Percentiles rank a stretch among this genome's conserved stretches.
phyloP scores from a whole-genome alignment of 164 flowering plant genomes.

The Piper longum region DNA sequence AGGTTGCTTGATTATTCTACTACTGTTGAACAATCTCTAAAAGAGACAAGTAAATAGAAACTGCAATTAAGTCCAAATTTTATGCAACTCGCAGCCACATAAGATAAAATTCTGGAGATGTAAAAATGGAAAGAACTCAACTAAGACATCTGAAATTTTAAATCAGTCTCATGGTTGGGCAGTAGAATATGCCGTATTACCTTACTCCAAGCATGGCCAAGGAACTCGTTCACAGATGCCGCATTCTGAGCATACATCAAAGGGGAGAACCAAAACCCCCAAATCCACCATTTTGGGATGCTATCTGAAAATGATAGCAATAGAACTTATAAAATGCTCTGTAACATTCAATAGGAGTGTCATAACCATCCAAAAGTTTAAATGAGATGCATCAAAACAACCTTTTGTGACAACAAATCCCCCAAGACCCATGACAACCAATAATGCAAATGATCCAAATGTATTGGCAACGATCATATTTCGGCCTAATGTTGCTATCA shows the following conservation, averaged over 20 bases:
- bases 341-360: not conserved
- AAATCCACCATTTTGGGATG: constrained; percentile 88
- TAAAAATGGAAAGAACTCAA: not conserved
- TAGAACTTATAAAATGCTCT: too few species aligned
- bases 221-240: constrained; percentile 86
- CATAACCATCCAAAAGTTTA: not conserved
- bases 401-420: constrained; percentile 88
- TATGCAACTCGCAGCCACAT: not conserved
- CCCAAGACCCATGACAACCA: constrained; percentile 93
- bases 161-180: not conserved
- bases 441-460: constrained; percentile 92
- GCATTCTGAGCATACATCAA: constrained; percentile 91
- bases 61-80: not conserved
- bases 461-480: constrained; percentile 94
- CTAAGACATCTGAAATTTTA: not conserved
- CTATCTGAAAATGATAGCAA: constrained; percentile 36
- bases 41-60: not conserved
- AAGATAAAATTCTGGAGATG: not conserved
- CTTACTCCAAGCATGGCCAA: constrained; percentile 89
- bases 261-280: constrained; percentile 99
- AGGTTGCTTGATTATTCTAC: not conserved
- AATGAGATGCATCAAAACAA: constrained; percentile 4
- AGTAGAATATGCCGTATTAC: constrained; percentile 15
- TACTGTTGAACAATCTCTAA: not conserved
- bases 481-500: constrained; percentile 86